Evolutionary conservation across 2,329 filamentous ascomycete genomes (phyloP).

Genomic region (Zalaria sp.): DNA sequence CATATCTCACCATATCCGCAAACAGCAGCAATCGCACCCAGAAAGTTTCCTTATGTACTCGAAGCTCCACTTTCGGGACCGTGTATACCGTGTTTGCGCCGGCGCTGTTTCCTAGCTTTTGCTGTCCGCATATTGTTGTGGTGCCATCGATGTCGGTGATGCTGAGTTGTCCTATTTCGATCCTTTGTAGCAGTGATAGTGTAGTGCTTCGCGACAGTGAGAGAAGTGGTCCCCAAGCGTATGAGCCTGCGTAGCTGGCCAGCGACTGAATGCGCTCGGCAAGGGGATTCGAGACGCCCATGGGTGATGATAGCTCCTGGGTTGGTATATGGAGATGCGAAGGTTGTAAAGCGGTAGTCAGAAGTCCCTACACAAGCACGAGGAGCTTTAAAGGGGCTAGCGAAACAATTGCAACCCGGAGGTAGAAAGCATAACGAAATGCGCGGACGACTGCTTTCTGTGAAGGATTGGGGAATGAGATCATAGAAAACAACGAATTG

Average conservation of each 20-base stretch:
- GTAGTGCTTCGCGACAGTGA: slow-evolving; percentile 30
- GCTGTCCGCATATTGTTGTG: slow-evolving; percentile 26
- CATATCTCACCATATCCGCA: slow-evolving; percentile 47
- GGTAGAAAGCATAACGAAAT: slow-evolving; percentile 4
- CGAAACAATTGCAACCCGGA: slow-evolving; percentile 1
- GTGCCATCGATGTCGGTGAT: slow-evolving; percentile 30
- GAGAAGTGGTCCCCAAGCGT: slow-evolving; percentile 34
- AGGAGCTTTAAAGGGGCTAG: neutral
- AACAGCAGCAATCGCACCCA: slow-evolving; percentile 57
- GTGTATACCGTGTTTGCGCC: slow-evolving; percentile 20
- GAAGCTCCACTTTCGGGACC: slow-evolving; percentile 38
- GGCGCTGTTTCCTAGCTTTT: slow-evolving; percentile 12
- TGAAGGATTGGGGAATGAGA: neutral
- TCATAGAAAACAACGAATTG: neutral
- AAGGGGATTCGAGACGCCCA: slow-evolving; percentile 21
- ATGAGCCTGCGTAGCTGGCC: slow-evolving; percentile 27
- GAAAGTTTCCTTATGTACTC: slow-evolving; percentile 51
- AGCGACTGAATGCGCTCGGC: slow-evolving; percentile 23
- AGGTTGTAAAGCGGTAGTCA: neutral
- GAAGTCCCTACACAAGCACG: neutral
- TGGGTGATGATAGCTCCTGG: slow-evolving; percentile 3
- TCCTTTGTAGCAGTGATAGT: slow-evolving; percentile 29
- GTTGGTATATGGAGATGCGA: slow-evolving; percentile 2
- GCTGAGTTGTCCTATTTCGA: slow-evolving; percentile 31
- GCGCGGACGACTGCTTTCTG: slow-evolving; percentile 2